Percentiles rank a stretch among this genome's conserved stretches.
These are phyloP conservation scores for Dactylellina parvicollis DNA, from an alignment of 2,329 filamentous ascomycete genomes.

Conservation along the genomic window DNA sequence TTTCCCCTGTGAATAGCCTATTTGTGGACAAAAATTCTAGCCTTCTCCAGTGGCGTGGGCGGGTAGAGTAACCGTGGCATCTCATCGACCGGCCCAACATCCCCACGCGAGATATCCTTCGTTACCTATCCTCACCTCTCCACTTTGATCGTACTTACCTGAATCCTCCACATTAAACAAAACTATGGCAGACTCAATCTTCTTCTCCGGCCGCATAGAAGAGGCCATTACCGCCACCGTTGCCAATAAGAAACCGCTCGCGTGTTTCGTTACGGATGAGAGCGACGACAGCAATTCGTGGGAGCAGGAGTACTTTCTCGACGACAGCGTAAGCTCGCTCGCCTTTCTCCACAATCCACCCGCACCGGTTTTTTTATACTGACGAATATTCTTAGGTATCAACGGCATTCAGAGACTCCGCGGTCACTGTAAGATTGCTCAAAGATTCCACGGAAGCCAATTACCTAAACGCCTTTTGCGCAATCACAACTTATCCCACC, in stretches of 20 bases:
- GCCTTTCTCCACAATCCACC: not conserved
- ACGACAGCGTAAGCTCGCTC: slow-evolving; percentile 17
- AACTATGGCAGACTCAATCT: slow-evolving; percentile 37
- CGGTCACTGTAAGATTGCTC: slow-evolving; percentile 32
- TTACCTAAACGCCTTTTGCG: slow-evolving; percentile 41
- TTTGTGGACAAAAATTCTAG: no score
- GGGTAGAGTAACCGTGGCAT: slow-evolving; percentile 12
- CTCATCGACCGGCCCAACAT: not conserved
- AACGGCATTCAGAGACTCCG: slow-evolving; percentile 5
- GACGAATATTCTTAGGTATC: slow-evolving; percentile 17
- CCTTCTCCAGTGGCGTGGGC: not conserved
- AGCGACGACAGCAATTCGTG: slow-evolving; percentile 32
- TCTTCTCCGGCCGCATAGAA: slow-evolving; percentile 48
- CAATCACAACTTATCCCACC: slow-evolving; percentile 35
- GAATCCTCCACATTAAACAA: not conserved
- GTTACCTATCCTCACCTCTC: slow-evolving; percentile 2
- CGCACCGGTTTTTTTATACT: not conserved
- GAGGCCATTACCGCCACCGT: slow-evolving; percentile 41
- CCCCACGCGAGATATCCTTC: no score
- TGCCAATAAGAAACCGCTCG: slow-evolving; percentile 24
- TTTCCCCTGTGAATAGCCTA: not conserved
- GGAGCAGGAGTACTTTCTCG: slow-evolving; percentile 36
- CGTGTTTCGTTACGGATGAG: slow-evolving; percentile 48
- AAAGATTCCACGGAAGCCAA: slow-evolving; percentile 42
- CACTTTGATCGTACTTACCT: not conserved